These are phyloP conservation scores for Alternaria rosae DNA, from an alignment of 2,329 filamentous ascomycete genomes.

Conservation along the genomic window DNA sequence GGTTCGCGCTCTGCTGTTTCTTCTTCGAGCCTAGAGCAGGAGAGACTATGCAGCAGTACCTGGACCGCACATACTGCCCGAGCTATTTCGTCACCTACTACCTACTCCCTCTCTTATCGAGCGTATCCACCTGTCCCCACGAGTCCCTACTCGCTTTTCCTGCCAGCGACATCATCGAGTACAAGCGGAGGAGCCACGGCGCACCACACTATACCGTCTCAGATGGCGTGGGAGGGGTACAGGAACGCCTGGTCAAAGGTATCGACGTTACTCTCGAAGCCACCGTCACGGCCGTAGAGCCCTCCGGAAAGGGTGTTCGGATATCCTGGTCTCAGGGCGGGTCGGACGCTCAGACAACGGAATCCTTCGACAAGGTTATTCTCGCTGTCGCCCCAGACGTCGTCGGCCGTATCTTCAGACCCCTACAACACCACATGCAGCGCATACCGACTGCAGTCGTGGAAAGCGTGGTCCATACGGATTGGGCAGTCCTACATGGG, in stretches of 20 bases:
- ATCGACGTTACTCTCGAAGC: conserved; percentile 55
- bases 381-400: conserved; percentile 64
- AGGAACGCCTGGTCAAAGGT: conserved; percentile 54
- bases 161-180: conserved; percentile 61
- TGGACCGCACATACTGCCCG: conserved; percentile 60
- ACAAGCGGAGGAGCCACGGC: conserved; percentile 58
- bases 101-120: conserved; percentile 63
- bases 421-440: conserved; percentile 49
- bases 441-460: conserved; percentile 60
- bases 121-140: conserved; percentile 64
- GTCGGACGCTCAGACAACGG: conserved; percentile 25
- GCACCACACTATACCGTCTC: conserved; percentile 62
- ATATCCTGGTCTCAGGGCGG: conserved; percentile 46
- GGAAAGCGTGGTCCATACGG: conserved; percentile 58
- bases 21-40: conserved; percentile 50
- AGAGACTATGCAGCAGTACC: conserved; percentile 61
- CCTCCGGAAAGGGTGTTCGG: conserved; percentile 33
- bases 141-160: conserved; percentile 60
- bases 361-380: conserved; percentile 61
- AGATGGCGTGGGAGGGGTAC: conserved; percentile 60
- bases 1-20: conserved; percentile 63
- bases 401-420: conserved; percentile 58
- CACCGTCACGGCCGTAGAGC: conserved; percentile 49
- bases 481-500: conserved; percentile 28
- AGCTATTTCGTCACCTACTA: conserved; percentile 58